phyloP scores from a whole-genome alignment of 2,329 filamentous ascomycete genomes.

The Phaeophleospora eucalypticola region DNA sequence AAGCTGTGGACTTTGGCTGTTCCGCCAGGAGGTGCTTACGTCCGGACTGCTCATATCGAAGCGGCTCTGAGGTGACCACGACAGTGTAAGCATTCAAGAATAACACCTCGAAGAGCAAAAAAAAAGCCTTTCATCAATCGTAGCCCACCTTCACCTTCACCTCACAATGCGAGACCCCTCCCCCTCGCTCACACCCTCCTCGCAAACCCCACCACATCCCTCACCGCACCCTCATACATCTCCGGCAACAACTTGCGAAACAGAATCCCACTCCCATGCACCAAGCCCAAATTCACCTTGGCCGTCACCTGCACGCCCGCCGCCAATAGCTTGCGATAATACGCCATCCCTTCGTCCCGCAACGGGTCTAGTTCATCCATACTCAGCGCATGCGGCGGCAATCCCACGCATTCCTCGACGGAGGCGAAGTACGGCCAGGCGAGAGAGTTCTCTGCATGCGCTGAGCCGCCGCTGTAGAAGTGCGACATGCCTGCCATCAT shows the following conservation, averaged over 20 bases:
- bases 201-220: constrained; percentile 25
- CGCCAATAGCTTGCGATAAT: constrained; percentile 23
- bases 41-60: no score
- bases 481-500: constrained; percentile 18
- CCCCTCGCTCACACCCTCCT: constrained; percentile 20
- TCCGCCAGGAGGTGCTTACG: no score
- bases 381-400: constrained; percentile 26
- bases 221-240: constrained; percentile 20
- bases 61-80: no score
- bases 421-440: constrained; percentile 32
- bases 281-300: constrained; percentile 25
- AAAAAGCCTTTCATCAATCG: neutral
- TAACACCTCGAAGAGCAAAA: neutral
- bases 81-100: no score
- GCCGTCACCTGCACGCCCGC: constrained; percentile 26
- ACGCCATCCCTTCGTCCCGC: constrained; percentile 30
- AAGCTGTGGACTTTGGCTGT: no score
- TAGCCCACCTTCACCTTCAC: neutral
- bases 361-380: constrained; percentile 33
- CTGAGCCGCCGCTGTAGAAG: constrained; percentile 25
- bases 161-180: no score
- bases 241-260: constrained; percentile 28
- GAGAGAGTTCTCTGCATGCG: constrained; percentile 23
- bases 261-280: constrained; percentile 22
- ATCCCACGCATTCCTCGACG: constrained; percentile 26